Base-by-base conservation (phyloP, 768 basidiomycete genomes). In the Nevesoporus exiguus region DNA sequence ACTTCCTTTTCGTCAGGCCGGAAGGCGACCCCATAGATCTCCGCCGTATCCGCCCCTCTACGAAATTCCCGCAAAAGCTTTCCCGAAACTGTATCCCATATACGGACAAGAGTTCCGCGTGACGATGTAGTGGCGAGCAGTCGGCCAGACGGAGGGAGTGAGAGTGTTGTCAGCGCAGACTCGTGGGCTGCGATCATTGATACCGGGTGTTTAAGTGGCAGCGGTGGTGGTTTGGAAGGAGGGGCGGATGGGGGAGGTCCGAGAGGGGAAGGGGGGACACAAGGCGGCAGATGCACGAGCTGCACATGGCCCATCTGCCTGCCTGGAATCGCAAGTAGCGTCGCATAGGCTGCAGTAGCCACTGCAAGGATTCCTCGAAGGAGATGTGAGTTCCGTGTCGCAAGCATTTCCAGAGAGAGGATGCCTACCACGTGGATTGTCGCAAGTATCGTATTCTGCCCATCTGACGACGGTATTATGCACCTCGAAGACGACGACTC, bases 21-120 rank as follows among this genome's bases (percentile, higher is more conserved):
- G 70, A 95, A 93, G 13, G 88, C 86, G 19, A 94, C 88, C 3
- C 91, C 91, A 69, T 93, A 95, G 41, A 96, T 94, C 63, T 89
- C 86, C 27, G 93, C 93, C 63, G 90, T 86, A 70, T 97, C 94
- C 17, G 88, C 81, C 9, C 93, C 93, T 66, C 93, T 79, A 52
- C 93, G 76, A 27, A 97, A 79, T 67, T 95, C 93, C 43, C 85
- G 78, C 22, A 90, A 70, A 44, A 90, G 81, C 60, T 85, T 87
- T 17, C 89, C 88, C 8, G 84, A 81, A 7, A 73, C 62, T 0
- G 90, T 71, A 66, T 94, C 88, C 91, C 92, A 97, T 62, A 95
- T 80, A 42, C 93, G 81, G 25, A 96, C 83, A 39, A 97, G 78
- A 1, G 93, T 97, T 14, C 93, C 93, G 53, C 84, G 79, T 31